Percentiles rank a stretch among this genome's conserved stretches.
Conservation (phyloP, 2,329 filamentous ascomycete species). For the Aphanoascus verrucosus region DNA sequence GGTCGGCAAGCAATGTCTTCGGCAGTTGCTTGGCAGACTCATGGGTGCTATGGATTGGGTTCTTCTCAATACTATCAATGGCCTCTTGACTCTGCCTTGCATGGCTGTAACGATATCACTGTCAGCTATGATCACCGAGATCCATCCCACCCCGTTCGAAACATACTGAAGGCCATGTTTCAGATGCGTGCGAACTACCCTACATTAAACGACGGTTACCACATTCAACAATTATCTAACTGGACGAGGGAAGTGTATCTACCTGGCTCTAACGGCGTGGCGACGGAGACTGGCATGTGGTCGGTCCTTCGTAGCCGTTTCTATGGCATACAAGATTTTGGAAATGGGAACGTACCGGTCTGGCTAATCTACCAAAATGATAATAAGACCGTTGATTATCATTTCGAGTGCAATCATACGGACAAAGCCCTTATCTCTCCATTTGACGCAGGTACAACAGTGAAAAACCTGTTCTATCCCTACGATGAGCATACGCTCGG, state of each 20-base stretch:
- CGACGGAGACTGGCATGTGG: slow-evolving; percentile 52
- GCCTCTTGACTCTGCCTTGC: slow-evolving; percentile 44
- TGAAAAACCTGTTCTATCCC: slow-evolving; percentile 54
- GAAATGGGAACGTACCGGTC: slow-evolving; percentile 36
- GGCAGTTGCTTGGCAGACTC: slow-evolving; percentile 52
- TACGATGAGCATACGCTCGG: slow-evolving; percentile 47
- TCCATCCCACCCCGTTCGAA: slow-evolving; percentile 50
- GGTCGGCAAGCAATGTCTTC: slow-evolving; percentile 54
- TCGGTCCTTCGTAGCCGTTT: slow-evolving; percentile 46
- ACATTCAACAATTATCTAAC: slow-evolving; percentile 46
- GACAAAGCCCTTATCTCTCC: slow-evolving; percentile 46
- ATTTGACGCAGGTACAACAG: slow-evolving; percentile 43
- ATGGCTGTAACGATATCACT: slow-evolving; percentile 47
- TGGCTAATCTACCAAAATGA: slow-evolving; percentile 39
- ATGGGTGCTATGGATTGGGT: slow-evolving; percentile 52
- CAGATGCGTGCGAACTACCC: slow-evolving; percentile 48
- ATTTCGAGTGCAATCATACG: slow-evolving; percentile 46
- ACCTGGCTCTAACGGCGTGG: slow-evolving; percentile 43
- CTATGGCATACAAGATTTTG: slow-evolving; percentile 44
- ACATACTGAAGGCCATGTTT: slow-evolving; percentile 52
- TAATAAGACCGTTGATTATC: slow-evolving; percentile 43
- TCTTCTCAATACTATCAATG: slow-evolving; percentile 49
- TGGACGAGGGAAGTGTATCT: slow-evolving; percentile 43
- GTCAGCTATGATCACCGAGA: slow-evolving; percentile 53
- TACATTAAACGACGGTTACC: slow-evolving; percentile 50